phyloP scores from a whole-genome alignment of 306 rosid genomes.

The Rosa lucieae region DNA sequence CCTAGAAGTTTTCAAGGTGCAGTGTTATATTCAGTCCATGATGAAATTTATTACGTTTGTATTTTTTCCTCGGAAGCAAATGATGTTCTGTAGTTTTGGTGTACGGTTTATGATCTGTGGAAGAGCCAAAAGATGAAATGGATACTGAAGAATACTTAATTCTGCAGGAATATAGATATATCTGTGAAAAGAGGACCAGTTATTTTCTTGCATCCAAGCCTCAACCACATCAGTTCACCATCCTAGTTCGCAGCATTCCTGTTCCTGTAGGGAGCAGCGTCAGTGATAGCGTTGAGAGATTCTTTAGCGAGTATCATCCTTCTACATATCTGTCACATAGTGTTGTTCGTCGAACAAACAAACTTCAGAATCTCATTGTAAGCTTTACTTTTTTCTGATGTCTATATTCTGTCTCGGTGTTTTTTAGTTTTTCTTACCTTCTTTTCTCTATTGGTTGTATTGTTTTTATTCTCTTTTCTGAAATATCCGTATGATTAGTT shows the following conservation, averaged over 20 bases:
- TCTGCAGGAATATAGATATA: slow-evolving; percentile 75
- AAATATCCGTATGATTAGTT: neutral
- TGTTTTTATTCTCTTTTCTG: neutral
- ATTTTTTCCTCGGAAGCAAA: neutral
- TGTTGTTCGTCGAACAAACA: slow-evolving; percentile 67
- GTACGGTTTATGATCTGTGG: neutral
- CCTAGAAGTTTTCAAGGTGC: slow-evolving; percentile 14
- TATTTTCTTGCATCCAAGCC: slow-evolving; percentile 80
- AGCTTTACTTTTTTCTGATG: slow-evolving; percentile 28
- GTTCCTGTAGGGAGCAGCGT: slow-evolving; percentile 43
- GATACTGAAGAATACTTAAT: slow-evolving; percentile 30
- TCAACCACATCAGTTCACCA: slow-evolving; percentile 85
- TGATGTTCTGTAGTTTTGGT: neutral
- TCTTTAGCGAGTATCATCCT: slow-evolving; percentile 75
- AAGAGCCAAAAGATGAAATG: slow-evolving; percentile 27
- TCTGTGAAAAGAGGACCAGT: slow-evolving; percentile 66
- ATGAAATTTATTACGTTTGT: neutral
- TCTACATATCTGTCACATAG: slow-evolving; percentile 70
- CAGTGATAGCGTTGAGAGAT: slow-evolving; percentile 61
- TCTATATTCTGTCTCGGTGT: slow-evolving; percentile 22
- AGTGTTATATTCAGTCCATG: neutral
- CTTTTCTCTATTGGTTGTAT: neutral
- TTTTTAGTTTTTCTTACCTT: slow-evolving; percentile 13
- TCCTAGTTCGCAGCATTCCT: slow-evolving; percentile 79
- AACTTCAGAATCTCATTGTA: slow-evolving; percentile 63